These are phyloP conservation scores for Botryosphaeria dothidea DNA, from an alignment of 2,329 filamentous ascomycete species.

Conservation along the genomic window DNA sequence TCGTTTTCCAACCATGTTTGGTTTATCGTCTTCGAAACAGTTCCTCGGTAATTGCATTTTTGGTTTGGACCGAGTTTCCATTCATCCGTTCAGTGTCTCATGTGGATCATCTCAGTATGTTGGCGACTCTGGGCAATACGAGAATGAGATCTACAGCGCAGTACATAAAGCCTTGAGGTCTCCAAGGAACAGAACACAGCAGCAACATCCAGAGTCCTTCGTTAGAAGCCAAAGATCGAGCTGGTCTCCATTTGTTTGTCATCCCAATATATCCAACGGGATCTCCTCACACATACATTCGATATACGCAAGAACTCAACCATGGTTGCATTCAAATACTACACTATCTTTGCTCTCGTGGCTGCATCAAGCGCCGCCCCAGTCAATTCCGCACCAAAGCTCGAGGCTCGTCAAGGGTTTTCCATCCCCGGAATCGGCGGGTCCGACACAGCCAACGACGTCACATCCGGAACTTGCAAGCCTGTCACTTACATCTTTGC, in stretches of 20 bases:
- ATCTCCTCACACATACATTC: background rate
- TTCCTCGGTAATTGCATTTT: background rate
- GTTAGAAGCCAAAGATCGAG: too few relatives aligned
- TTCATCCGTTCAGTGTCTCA: background rate
- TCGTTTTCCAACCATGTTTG: background rate
- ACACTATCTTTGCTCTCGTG: background rate
- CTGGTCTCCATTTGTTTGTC: background rate
- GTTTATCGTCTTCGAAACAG: background rate
- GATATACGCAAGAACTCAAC: background rate
- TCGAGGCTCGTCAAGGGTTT: background rate
- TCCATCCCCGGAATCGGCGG: slow-evolving; percentile 20
- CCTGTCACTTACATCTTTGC: slow-evolving; percentile 57
- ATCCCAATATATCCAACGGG: background rate
- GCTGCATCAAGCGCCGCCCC: background rate
- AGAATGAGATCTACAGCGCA: background rate
- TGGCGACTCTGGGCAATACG: background rate
- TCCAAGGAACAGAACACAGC: background rate
- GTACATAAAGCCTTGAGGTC: background rate
- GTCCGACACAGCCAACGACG: slow-evolving; percentile 30
- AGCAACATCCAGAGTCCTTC: background rate
- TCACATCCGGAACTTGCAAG: slow-evolving; percentile 37
- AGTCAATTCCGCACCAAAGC: background rate
- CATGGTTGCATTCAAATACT: slow-evolving; percentile 3
- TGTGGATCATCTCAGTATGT: background rate
- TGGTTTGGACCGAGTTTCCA: background rate